Base-by-base conservation (phyloP, 2,329 filamentous ascomycete species). In the Cryphonectria naterciae region DNA sequence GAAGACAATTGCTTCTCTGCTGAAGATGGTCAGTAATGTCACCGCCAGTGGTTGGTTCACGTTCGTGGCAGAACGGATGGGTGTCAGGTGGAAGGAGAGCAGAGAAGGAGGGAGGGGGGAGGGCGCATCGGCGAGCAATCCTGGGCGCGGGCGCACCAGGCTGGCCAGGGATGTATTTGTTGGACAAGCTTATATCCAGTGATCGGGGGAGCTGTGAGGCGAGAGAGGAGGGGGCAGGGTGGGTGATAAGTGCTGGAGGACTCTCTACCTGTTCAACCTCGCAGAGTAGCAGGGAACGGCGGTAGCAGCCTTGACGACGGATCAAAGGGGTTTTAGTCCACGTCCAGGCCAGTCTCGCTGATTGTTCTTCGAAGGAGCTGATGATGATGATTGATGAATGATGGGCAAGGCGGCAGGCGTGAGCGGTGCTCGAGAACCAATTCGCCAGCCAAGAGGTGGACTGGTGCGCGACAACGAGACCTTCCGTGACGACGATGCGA, bases 1-100 rank as follows among this genome's bases (percentile, higher is more conserved):
- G 82, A 83, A 75, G 77, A 77, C 71, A 74, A 69, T 67, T 75
- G 72, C 70, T 73, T 74, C 67, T 72, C 70, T 74, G 74, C 64
- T 67, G 70, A 62, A 61, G 66, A 35, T 49, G 19, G 68, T 73
- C 54, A 73, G 70, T 58, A 60, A 65, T 41, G 62, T 62, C 70
- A 58, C 56, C 35, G 15, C 65, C 46, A 67, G 64, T 28, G 69
- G 67, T 22, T 49, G n/a, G 10, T 56, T 22, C 22, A 46, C 17
- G 58, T 22, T 22, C 49, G 67, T 63, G 60, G 11, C 22, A 56
- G 58, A 46, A 37, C 35, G 35, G 37, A 28, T 1, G 37, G 22
- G 41, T 46, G 56, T 39, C 39, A 35, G 39, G 43, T 65, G 41
- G 32, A 56, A 35, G 22, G 58, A 32, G 41, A 28, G 28, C 28